Conservation (phyloP, 306 rosid genomes). For the Sicyos baderoa region DNA sequence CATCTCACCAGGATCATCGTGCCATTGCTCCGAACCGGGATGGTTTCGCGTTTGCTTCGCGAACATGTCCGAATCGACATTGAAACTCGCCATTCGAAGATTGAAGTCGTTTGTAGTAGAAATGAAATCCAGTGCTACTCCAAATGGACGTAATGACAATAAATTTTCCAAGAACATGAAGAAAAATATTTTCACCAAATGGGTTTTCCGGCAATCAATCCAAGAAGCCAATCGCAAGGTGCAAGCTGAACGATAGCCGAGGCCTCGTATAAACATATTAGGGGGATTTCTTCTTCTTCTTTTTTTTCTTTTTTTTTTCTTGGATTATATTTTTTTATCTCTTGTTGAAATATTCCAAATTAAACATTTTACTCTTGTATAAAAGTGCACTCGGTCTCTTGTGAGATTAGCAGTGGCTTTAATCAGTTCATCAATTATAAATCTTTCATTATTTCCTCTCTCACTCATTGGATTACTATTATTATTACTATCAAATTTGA, state of each 20-base stretch:
- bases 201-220: constrained; percentile 25
- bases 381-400: constrained; percentile 25
- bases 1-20: constrained; percentile 74
- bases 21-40: constrained; percentile 66
- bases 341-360: constrained; percentile 9
- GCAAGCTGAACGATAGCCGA: constrained; percentile 22
- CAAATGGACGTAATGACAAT: background rate
- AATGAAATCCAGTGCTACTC: too few relatives aligned
- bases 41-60: constrained; percentile 90
- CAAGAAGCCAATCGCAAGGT: constrained; percentile 14
- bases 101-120: constrained; percentile 15
- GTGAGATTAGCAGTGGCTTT: constrained; percentile 24
- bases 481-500: too few relatives aligned
- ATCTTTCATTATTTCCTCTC: constrained; percentile 7
- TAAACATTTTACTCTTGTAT: background rate
- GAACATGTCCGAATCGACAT: constrained; percentile 50
- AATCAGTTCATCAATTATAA: background rate
- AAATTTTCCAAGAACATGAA: constrained; percentile 17
- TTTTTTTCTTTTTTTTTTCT: background rate
- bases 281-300: background rate
- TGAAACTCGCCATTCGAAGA: constrained; percentile 21
- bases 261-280: constrained; percentile 10
- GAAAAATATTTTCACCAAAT: constrained; percentile 17
- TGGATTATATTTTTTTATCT: background rate
- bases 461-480: background rate